Evolutionary conservation across 1,139 yeast genomes (phyloP).

Genomic region (Candida mesenterica): DNA sequence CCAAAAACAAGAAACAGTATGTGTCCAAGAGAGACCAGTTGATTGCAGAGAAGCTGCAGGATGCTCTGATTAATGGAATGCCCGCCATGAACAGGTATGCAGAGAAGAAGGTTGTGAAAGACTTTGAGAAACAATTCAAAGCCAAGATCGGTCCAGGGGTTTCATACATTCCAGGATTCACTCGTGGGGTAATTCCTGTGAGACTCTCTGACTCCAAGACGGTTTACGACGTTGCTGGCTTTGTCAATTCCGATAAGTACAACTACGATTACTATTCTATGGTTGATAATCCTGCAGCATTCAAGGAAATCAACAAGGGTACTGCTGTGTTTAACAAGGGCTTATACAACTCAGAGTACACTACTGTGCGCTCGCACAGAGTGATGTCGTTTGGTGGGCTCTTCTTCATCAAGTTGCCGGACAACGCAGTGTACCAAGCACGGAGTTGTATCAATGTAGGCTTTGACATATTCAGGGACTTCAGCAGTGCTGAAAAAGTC

Average conservation of each 20-base stretch:
- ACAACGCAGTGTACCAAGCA: slow-evolving; percentile 42
- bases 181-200: slow-evolving; percentile 45
- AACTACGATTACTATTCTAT: slow-evolving; percentile 14
- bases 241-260: slow-evolving; percentile 19
- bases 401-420: slow-evolving; percentile 45
- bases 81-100: slow-evolving; percentile 8
- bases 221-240: slow-evolving; percentile 60
- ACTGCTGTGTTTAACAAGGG: slow-evolving; percentile 33
- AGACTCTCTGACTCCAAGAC: slow-evolving; percentile 27
- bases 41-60: slow-evolving; percentile 19
- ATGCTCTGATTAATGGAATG: slow-evolving; percentile 14
- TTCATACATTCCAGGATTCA: slow-evolving; percentile 56
- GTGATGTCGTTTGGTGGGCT: slow-evolving; percentile 61
- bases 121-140: slow-evolving; percentile 16
- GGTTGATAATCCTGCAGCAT: slow-evolving; percentile 22
- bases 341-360: slow-evolving; percentile 33
- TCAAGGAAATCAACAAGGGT: slow-evolving; percentile 41
- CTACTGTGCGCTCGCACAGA: slow-evolving; percentile 43
- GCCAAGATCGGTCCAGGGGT: slow-evolving; percentile 42
- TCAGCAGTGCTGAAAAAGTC: slow-evolving; percentile 28
- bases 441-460: slow-evolving; percentile 37
- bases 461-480: slow-evolving; percentile 23
- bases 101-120: slow-evolving; percentile 13
- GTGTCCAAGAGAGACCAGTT: slow-evolving; percentile 12
- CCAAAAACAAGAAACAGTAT: slow-evolving; percentile 9